A percentile compares a stretch with the other conserved stretches of the same genome.
Conservation (phyloP, 2,329 filamentous ascomycete species). For the Cladosporium sp. region DNA sequence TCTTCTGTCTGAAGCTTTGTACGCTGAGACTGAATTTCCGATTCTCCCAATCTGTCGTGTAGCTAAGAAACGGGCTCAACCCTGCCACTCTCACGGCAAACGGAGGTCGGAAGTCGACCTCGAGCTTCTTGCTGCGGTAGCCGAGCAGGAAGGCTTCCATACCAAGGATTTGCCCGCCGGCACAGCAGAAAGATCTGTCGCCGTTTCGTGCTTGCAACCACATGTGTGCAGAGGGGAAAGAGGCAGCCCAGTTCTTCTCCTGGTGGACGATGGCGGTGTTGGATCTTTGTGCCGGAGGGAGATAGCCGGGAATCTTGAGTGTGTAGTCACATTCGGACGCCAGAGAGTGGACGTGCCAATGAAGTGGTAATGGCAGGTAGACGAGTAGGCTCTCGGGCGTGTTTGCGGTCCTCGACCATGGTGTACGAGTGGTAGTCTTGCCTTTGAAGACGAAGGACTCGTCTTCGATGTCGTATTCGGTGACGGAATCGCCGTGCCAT, state of each 20-base stretch:
- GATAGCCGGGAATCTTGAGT: slow-evolving; percentile 34
- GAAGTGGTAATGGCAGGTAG: slow-evolving; percentile 44
- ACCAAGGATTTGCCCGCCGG: slow-evolving; percentile 38
- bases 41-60: slow-evolving; percentile 37
- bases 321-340: slow-evolving; percentile 37
- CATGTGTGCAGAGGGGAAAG: slow-evolving; percentile 43
- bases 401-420: slow-evolving; percentile 35
- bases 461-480: slow-evolving; percentile 33
- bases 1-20: slow-evolving; percentile 37
- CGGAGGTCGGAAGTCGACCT: slow-evolving; percentile 43
- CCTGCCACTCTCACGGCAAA: slow-evolving; percentile 37
- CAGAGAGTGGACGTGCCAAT: slow-evolving; percentile 50
- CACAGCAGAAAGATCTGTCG: slow-evolving; percentile 30
- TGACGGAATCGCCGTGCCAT: slow-evolving; percentile 33
- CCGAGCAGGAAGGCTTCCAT: slow-evolving; percentile 45
- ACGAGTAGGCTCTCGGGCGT: slow-evolving; percentile 47
- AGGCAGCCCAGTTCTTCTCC: slow-evolving; percentile 50
- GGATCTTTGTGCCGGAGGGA: slow-evolving; percentile 21
- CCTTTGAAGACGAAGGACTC: slow-evolving; percentile 38
- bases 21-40: slow-evolving; percentile 38
- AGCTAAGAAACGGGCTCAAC: slow-evolving; percentile 40
- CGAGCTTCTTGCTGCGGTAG: slow-evolving; percentile 36
- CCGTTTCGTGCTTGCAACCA: slow-evolving; percentile 36
- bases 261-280: slow-evolving; percentile 42
- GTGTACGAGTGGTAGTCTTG: slow-evolving; percentile 34